These are phyloP conservation scores for Pichia kudriavzevii DNA, from an alignment of 1,139 yeast species.

Conservation along the genomic window DNA sequence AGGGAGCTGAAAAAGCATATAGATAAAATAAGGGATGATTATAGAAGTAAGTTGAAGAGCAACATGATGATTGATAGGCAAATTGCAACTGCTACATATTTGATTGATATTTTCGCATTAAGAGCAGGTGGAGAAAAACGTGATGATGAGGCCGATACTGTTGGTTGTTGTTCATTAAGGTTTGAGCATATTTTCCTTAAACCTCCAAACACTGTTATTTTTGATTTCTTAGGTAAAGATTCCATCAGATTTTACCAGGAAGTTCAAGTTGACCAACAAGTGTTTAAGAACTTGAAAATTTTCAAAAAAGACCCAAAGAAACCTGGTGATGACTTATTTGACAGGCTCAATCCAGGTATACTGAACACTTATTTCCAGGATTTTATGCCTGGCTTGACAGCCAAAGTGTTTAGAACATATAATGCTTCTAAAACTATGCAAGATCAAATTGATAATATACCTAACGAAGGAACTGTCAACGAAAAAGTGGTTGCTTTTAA, in stretches of 20 bases:
- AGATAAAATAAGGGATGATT: conserved; percentile 67
- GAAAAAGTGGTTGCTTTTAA: conserved; percentile 84
- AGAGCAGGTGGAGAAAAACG: conserved; percentile 99
- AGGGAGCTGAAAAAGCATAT: conserved; percentile 72
- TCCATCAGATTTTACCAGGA: conserved; percentile 89
- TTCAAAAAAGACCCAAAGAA: conserved; percentile 83
- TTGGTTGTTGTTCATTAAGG: conserved; percentile 92
- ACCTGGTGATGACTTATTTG: conserved; percentile 90
- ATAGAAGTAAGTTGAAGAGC: conserved; percentile 61
- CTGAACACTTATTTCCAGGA: conserved; percentile 81
- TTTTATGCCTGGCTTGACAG: conserved; percentile 90
- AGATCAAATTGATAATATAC: conserved; percentile 77
- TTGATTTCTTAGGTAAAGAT: conserved; percentile 94
- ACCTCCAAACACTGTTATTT: conserved; percentile 83
- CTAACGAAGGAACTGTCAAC: conserved; percentile 76
- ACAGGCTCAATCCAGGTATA: conserved; percentile 75
- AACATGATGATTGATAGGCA: conserved; percentile 81
- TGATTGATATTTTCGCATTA: conserved; percentile 88
- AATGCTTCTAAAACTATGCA: conserved; percentile 97
- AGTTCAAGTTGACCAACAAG: conserved; percentile 84
- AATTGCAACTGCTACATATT: conserved; percentile 88
- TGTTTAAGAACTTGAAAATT: conserved; percentile 77
- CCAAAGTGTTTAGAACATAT: conserved; percentile 95
- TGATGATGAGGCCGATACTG: conserved; percentile 97
- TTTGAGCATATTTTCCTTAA: conserved; percentile 80